Conservation (phyloP, 441 rosid species). For the Populus trichocarpa region DNA sequence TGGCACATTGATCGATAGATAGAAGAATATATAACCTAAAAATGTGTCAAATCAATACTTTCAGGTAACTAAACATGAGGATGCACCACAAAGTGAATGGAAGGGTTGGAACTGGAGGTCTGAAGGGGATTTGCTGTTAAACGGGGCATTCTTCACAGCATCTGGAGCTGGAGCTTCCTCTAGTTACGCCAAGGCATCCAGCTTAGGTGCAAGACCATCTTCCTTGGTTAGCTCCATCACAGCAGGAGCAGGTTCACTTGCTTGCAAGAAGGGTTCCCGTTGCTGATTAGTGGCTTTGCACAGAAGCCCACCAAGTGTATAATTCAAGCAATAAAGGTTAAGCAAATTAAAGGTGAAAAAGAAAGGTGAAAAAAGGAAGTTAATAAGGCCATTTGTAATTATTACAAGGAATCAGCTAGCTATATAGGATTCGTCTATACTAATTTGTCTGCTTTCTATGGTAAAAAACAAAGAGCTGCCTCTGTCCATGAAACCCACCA, state of each 20-base stretch:
- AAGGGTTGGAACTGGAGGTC: too few species aligned
- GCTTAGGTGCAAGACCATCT: slow-evolving; percentile 27
- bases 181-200: too few species aligned
- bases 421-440: not conserved
- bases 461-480: not conserved
- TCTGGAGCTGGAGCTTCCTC: too few species aligned
- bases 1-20: not conserved
- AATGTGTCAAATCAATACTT: not conserved
- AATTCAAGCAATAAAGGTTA: not conserved
- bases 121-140: too few species aligned
- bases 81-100: too few species aligned
- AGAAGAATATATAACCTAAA: too few species aligned
- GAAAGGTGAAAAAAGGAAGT: not conserved
- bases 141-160: too few species aligned
- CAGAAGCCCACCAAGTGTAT: not conserved
- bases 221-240: slow-evolving; percentile 46
- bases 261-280: slow-evolving; percentile 46
- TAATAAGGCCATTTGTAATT: not conserved
- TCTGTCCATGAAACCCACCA: not conserved
- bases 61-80: slow-evolving; percentile 40
- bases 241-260: slow-evolving; percentile 51
- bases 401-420: not conserved
- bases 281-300: slow-evolving; percentile 28
- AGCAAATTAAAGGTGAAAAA: not conserved
- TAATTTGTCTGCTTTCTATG: slow-evolving; percentile 1